Base-by-base conservation (phyloP, 1,284 basidiomycete genomes). In the Microbotryum scabiosae region DNA sequence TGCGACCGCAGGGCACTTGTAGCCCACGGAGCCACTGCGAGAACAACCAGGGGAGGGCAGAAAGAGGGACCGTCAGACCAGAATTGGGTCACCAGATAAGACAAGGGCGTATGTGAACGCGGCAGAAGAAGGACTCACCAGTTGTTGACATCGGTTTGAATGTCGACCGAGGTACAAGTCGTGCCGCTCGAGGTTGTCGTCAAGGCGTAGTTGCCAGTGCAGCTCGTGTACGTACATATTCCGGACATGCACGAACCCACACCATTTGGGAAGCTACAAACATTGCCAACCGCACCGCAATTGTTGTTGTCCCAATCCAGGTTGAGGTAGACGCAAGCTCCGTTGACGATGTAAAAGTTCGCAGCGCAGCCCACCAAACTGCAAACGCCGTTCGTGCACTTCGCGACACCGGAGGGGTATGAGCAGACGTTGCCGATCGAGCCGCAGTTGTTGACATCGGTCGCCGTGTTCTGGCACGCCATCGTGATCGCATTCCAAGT, bases 281-380 rank as follows among this genome's bases (percentile, higher is more conserved):
- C 45, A 25, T 60, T 61, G 7, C 65, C 65, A 51, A 62, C 23
- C 3, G 47, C 6, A 25, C 63, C 63, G 50, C 63, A 61, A 53
- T 54, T 49, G 41, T 51, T 51, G 51, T 28, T 41, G 36, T 41
- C 36, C 51, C 23, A 32, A 51, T 51, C 26, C 1, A 32, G 26
- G 51, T 30, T n/a, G 51, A n/a, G n/a, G n/a, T 51, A 51, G 21
- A 28, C 47, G 51, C 51, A 41, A 16, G 36, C 36, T 41, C 36
- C 36, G 16, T 41, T 41, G 14, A 41, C 16, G 36, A 23, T 36
- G n/a, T 25, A 46, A 10, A 7, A 44, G 4, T 5, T n/a, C 8
- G 25, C 7, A 28, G 45, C 14, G 18, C 52, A 46, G 43, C 9
- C 16, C 14, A 21, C 21, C 25, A 54, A 23, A 44, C 4, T 2